phyloP scores from a whole-genome alignment of 1,284 basidiomycete genomes.

The Ganoderma meredithae region DNA sequence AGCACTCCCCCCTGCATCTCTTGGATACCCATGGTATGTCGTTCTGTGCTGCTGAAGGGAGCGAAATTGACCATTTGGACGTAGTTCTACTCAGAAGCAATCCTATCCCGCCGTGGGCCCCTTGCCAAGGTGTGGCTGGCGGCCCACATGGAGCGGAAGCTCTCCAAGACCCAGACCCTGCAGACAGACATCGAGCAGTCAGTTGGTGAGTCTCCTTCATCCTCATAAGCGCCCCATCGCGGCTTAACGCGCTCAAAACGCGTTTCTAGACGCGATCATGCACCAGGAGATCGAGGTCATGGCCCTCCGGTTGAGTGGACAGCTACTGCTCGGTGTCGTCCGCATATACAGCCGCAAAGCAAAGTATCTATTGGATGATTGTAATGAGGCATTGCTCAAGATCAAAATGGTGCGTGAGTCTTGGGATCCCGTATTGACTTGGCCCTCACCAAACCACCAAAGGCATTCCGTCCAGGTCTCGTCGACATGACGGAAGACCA shows the following conservation, averaged over 20 bases:
- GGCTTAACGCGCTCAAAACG: not conserved
- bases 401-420: constrained; percentile 83
- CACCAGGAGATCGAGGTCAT: constrained; percentile 89
- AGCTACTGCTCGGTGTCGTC: constrained; percentile 94
- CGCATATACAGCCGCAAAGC: constrained; percentile 98
- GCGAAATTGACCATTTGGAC: not conserved
- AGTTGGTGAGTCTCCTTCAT: constrained; percentile 68
- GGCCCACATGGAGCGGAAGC: constrained; percentile 97
- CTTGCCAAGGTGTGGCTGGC: constrained; percentile 98
- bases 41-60: constrained; percentile 40
- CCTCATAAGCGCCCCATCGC: too few relatives aligned
- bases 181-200: constrained; percentile 95
- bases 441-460: constrained; percentile 13
- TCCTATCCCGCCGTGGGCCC: constrained; percentile 92
- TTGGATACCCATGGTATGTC: constrained; percentile 37
- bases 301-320: constrained; percentile 94
- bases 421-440: constrained; percentile 23
- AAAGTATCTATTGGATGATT: constrained; percentile 97
- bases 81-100: constrained; percentile 92
- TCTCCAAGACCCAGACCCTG: constrained; percentile 94
- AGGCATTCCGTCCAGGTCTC: constrained; percentile 93
- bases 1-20: constrained; percentile 31
- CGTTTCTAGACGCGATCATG: constrained; percentile 80
- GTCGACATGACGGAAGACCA: constrained; percentile 97
- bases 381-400: constrained; percentile 94